Base-by-base conservation (phyloP, 352 stramenopile genomes). In the Globisporangium acanthophoron region DNA sequence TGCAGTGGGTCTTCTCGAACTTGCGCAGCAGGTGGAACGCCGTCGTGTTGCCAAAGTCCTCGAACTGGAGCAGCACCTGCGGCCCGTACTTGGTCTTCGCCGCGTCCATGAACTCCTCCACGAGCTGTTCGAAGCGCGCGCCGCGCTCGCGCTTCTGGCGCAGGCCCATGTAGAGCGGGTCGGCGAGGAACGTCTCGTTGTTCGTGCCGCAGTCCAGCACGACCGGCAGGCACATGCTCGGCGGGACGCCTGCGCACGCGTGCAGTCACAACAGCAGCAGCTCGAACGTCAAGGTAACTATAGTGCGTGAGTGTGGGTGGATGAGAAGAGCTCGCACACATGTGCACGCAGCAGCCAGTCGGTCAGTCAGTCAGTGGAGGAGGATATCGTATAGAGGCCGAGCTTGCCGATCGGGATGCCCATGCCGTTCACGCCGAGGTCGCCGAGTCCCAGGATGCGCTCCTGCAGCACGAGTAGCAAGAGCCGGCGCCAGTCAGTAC, bases 351-450 rank as follows among this genome's bases (percentile, higher is more conserved):
- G n/a, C 15, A 45, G 15, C 31, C 18, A 40, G 48, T 16, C 24
- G n/a, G 31, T 35, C 31, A 44, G 39, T 44, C 39, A 16, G 39
- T 44, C 15, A 44, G 35, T 27, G 18, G 50, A 55, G 29, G 35
- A 45, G 45, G 46, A 52, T 52, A 52, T 52, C 37, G 90, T 97
- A 72, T 99, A 99, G 54, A 99, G 44, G 1, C 44, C 46, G 24
- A 98, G 76, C 64, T 98, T 98, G 54, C 96, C 96, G 54, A 99
- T 97, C 1, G 96, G 96, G 62, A 99, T 99, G 40, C 94, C 96
- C 96, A 99, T 99, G 52, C 97, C 96, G 71, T 98, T 98, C 7
- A 87, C 87, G 52, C 97, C 97, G 18, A 99, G 74, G 71, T 99
- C 97, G 46, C 97, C 97, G 12, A 99, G 80, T 58, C 96, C 97